Evolutionary conservation across 441 rosid species (phyloP), one percentile per base, ranked within the genome.

Genomic region (Macaranga tanarius): DNA sequence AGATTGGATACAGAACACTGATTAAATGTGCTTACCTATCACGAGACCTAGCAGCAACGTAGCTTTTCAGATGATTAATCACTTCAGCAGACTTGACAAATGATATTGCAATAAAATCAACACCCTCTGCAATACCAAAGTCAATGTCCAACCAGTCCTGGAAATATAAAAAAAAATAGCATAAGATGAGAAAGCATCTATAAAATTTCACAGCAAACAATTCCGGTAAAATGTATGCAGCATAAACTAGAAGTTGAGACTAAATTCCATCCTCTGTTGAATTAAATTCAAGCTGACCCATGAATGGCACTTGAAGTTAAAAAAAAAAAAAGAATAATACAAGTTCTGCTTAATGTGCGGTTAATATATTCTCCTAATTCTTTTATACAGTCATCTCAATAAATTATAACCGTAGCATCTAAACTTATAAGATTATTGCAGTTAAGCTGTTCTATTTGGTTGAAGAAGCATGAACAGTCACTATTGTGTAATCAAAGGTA

Each of bases 71-170:
- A 82, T 96, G 98, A 71, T 85, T 83, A 75, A 96, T 88, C 56
- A 96, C 99, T 87, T 96, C 98, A 69, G 99, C 98, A 38, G 98
- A 93, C 82, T 96, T 96, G 77, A 96, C 98, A 82, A 93, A 96
- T 47, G 99, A 93, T 77, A 96, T 86, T 31, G 99, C 99, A 69
- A 93, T 88, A 78, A 96, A 96, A 79, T 96, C 99, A 69, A 93
- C 99, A 60, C 91, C 92, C 87, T 89, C 97, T 22, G 90, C 87
- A 15, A 96, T 88, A 51, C 97, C 99, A 87, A 93, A 96, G 79
- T 96, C 98, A 57, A 96, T 96, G 82, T 96, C 99, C 80, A 93
- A 81, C 98, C 99, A 93, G 62, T 96, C 99, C 99, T 96, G 91
- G 65, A 79, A 73, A 65, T 45, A 22, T 15, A 3, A 55, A 77